These are phyloP conservation scores for Lobosporangium transversale DNA, from an alignment of 192 early-diverging fungal genomes.

Conservation along the genomic window DNA sequence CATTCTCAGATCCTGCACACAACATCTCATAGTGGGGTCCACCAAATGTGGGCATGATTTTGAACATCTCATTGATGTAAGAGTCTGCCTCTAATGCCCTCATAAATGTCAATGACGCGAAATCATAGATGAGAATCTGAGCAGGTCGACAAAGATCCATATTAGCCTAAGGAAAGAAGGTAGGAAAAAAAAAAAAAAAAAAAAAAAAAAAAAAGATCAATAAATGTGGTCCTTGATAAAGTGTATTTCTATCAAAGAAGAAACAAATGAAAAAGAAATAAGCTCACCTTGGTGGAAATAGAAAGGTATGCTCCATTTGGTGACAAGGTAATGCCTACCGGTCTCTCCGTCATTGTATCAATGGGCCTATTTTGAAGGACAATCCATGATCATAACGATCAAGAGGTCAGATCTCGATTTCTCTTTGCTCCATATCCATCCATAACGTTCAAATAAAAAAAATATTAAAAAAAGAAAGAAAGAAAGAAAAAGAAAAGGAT, in stretches of 20 bases:
- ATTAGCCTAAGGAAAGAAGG: conserved; percentile 6
- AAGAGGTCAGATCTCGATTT: too few species aligned
- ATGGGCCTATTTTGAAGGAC: conserved; percentile 21
- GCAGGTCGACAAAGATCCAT: conserved; percentile 27
- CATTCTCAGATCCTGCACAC: conserved; percentile 36
- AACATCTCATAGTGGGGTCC: conserved; percentile 35
- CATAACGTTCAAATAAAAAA: too few species aligned
- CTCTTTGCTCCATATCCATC: too few species aligned
- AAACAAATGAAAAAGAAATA: too few species aligned
- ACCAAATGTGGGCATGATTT: conserved; percentile 29
- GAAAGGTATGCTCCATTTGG: conserved; percentile 23
- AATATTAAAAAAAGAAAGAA: too few species aligned
- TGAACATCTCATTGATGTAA: conserved; percentile 15
- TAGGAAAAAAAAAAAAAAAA: background rate
- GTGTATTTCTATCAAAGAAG: too few species aligned
- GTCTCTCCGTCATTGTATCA: conserved; percentile 9
- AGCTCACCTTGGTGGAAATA: conserved; percentile 1
- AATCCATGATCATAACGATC: too few species aligned
- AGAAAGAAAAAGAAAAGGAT: too few species aligned
- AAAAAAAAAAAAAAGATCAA: background rate
- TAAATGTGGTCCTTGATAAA: too few species aligned
- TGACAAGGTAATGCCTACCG: conserved; percentile 16
- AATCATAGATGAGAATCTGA: conserved; percentile 28
- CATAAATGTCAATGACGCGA: conserved; percentile 4
- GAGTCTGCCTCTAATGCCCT: conserved; percentile 27